phyloP scores from a whole-genome alignment of 1,284 basidiomycete species.

The Apiotrichum akiyoshidainum region DNA sequence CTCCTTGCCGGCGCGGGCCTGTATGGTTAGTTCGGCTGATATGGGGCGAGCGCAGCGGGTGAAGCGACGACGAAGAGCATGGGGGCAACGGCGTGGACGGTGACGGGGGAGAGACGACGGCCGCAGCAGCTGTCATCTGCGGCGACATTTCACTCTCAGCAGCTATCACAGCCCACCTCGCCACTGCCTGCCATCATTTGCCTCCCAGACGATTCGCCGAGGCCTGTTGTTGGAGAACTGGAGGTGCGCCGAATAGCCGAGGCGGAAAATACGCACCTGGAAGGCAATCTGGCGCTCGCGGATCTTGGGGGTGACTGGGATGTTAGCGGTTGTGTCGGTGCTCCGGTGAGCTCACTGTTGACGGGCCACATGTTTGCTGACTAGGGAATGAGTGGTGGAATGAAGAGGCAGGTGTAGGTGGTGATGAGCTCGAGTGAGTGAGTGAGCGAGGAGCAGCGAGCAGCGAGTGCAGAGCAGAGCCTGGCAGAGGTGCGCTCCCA shows the following conservation, averaged over 20 bases:
- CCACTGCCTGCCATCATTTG: too few relatives aligned
- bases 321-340: slow-evolving; percentile 12
- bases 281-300: slow-evolving; percentile 44
- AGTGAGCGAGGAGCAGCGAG: neutral
- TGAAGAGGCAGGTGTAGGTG: neutral
- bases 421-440: neutral
- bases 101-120: too few relatives aligned
- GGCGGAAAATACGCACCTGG: slow-evolving; percentile 36
- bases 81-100: too few relatives aligned
- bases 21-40: neutral
- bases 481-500: too few relatives aligned
- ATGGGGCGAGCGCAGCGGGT: too few relatives aligned
- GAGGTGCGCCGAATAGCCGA: neutral
- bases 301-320: slow-evolving; percentile 37
- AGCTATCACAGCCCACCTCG: too few relatives aligned
- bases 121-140: too few relatives aligned
- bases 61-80: too few relatives aligned
- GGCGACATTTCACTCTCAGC: too few relatives aligned
- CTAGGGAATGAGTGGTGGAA: slow-evolving; percentile 21
- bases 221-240: too few relatives aligned
- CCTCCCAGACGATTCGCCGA: too few relatives aligned
- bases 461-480: neutral
- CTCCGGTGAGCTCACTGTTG: slow-evolving; percentile 30
- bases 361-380: slow-evolving; percentile 35
- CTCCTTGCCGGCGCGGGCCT: slow-evolving; percentile 38